Base-by-base conservation (phyloP, 2,329 filamentous ascomycete genomes). In the Chaetomium olivaceum region DNA sequence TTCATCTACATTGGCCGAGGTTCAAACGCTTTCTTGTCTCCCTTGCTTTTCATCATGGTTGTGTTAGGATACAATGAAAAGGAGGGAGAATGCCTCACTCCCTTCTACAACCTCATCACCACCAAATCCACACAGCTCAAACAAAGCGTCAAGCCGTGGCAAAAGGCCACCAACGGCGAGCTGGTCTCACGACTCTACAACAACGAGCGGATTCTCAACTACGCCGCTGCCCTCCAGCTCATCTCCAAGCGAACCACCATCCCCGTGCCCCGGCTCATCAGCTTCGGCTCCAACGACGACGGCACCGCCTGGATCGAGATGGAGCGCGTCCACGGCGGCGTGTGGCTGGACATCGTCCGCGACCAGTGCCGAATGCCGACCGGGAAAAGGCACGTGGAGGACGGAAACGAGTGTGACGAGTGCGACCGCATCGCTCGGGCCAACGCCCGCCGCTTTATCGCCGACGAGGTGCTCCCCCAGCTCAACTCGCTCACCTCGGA, bases 401-500 rank as follows among this genome's bases (percentile, higher is more conserved):
- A 46, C 6, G 54, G 54, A n/a, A 9, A 14, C 25, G 39, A 58
- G 39, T 58, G 57, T 25, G 55, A 43, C 36, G 57, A 58, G 57
- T 58, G 57, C 57, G 57, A 48, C 36, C 57, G 39, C 19, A 58
- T 58, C 21, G 57, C 57, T 2, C 6, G 12, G 16, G 39, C 57
- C 57, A 58, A 58, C 39, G 57, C 39, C 23, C 23, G 57, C 1
- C 57, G 57, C 1, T 58, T 31, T 9, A n/a, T 58, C 7, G 16
- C 14, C 9, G 57, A 58, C 7, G 57, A 58, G 57, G 27, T 58
- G 5, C 14, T 58, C 8, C 57, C 57, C 25, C 57, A 58, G 39
- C 57, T 58, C 16, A 48, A 50, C 25, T 48, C 19, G 57, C 25
- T 58, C 19, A 46, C 16, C 25, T 58, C 57, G 23, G 57, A 58